These are phyloP conservation scores for Bolboschoenus planiculmis DNA, from an alignment of 176 grass and related monocot genomes.

Conservation along the genomic window DNA sequence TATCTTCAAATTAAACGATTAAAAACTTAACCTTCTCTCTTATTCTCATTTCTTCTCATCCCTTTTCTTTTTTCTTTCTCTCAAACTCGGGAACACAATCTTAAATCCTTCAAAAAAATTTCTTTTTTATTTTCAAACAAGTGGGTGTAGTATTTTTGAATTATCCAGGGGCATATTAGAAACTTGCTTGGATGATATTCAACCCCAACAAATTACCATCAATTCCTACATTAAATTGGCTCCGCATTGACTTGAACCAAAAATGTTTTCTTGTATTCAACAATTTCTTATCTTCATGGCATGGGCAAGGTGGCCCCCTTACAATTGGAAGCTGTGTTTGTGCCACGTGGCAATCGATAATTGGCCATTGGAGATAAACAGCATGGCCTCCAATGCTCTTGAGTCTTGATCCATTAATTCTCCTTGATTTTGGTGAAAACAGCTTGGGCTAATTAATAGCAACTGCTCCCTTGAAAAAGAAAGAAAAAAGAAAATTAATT, in stretches of 20 bases:
- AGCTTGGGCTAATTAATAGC: too few relatives aligned
- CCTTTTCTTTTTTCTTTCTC: too few relatives aligned
- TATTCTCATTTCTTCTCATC: too few relatives aligned
- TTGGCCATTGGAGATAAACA: neutral
- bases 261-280: constrained; percentile 1
- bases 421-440: neutral
- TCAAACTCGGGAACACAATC: too few relatives aligned
- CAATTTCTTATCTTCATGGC: neutral
- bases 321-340: neutral
- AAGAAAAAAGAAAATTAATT: neutral
- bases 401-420: neutral
- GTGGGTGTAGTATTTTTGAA: neutral
- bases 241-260: neutral
- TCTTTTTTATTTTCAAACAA: neutral
- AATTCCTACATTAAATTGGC: neutral
- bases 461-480: neutral
- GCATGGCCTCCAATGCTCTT: neutral
- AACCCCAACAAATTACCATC: neutral
- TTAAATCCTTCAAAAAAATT: too few relatives aligned
- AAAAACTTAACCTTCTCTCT: too few relatives aligned
- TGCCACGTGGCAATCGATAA: neutral
- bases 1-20: too few relatives aligned
- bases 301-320: neutral
- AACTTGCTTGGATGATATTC: neutral
- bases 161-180: neutral